Evolutionary conservation across 805 yeast genomes (phyloP).

Genomic region (Candida argentea): DNA sequence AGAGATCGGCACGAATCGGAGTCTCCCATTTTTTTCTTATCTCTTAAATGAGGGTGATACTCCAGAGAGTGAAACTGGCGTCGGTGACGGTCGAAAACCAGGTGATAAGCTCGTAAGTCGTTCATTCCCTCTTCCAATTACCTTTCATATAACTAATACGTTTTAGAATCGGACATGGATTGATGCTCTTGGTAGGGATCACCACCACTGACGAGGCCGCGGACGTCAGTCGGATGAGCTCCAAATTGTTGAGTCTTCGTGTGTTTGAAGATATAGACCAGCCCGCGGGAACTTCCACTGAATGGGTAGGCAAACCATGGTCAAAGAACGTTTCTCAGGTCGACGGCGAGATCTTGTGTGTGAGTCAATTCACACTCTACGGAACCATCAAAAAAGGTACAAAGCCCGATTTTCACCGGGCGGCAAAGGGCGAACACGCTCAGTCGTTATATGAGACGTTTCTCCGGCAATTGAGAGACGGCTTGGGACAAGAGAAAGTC

Average conservation of each 20-base stretch:
- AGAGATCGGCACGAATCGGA: too few species aligned
- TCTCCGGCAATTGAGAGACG: conserved; percentile 33
- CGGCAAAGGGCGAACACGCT: conserved; percentile 69
- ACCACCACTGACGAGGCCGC: conserved; percentile 65
- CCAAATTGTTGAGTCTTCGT: conserved; percentile 54
- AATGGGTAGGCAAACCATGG: conserved; percentile 66
- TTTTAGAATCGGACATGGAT: conserved; percentile 52
- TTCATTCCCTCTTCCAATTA: background rate
- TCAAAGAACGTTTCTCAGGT: conserved; percentile 45
- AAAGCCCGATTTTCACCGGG: conserved; percentile 89
- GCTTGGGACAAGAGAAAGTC: conserved; percentile 56
- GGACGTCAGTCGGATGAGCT: conserved; percentile 61
- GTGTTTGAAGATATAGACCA: conserved; percentile 56
- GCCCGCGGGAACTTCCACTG: conserved; percentile 33
- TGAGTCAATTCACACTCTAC: conserved; percentile 86
- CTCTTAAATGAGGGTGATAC: conserved; percentile 83
- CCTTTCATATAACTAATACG: too few species aligned
- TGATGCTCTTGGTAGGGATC: conserved; percentile 78
- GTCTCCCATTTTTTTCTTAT: too few species aligned
- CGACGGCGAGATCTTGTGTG: conserved; percentile 67
- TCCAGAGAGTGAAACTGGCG: conserved; percentile 83
- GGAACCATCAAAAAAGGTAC: conserved; percentile 85
- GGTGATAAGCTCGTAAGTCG: conserved; percentile 50
- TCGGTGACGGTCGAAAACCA: conserved; percentile 74
- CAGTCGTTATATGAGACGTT: conserved; percentile 43